Base-by-base conservation (phyloP, 1,284 basidiomycete species). In the Gymnopus androsaceus region DNA sequence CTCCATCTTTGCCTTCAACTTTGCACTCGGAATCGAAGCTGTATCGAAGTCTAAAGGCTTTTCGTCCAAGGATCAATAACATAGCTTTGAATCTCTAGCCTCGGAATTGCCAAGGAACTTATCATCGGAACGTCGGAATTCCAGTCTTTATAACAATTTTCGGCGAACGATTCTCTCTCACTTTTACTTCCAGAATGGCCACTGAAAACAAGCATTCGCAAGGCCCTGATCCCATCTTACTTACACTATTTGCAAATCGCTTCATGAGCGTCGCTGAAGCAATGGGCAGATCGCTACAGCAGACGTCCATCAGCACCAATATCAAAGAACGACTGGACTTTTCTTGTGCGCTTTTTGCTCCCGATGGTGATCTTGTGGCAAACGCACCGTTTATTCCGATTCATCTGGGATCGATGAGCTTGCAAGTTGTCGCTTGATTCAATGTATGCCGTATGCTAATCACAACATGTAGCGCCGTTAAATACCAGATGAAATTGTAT, bases 231-330 rank as follows among this genome's bases (percentile, higher is more conserved):
- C 92, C 93, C 1, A 94, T 96, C 63, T 74, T 95, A 34, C 80
- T 96, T 54, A 94, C 92, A 0, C 81, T 96, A 28, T 95, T 95
- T 65, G 91, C 92, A 23, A 94, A 95, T 67, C 86, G 94, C 53
- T 95, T 94, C 76, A 94, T 94, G 90, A 88, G 87, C 66, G 89
- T 94, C 27, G 92, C 92, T 4, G 92, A 96, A 69, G 93, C 94
- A 3, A 95, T 95, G 94, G 94, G 94, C 28, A 81, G 91, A 34
- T 90, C 90, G 1, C 77, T 96, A 12, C 92, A 90, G 69, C 91
- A 96, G 72, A 95, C 94, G 0, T 86, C 92, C 1, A 95, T 96
- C 63, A 90, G 88, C 64, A 94, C 92, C 17, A 94, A 95, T 67
- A 94, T 94, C 77, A 94, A 94, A 69, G 92, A 94, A 69, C 82